Percentiles rank a stretch among this genome's conserved stretches.
Conservation (phyloP, 306 rosid species). For the Gynostemma pentaphyllum region DNA sequence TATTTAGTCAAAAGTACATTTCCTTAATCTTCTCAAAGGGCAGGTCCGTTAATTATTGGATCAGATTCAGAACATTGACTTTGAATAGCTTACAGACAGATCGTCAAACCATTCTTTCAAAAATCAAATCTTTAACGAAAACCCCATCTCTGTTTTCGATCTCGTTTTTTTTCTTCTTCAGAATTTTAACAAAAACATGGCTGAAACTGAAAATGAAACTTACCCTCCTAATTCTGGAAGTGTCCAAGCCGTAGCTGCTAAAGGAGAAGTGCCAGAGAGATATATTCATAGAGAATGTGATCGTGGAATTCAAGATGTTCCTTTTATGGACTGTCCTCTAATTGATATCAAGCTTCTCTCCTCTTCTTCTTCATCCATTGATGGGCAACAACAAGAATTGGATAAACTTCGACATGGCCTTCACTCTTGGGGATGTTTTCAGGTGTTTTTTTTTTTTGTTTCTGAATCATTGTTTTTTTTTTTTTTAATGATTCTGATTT, state of each 20-base stretch:
- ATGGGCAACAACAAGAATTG: slow-evolving; percentile 4
- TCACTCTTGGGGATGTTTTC: slow-evolving; percentile 29
- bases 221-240: neutral
- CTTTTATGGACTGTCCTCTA: slow-evolving; percentile 18
- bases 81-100: no score
- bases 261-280: slow-evolving; percentile 20
- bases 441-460: slow-evolving; percentile 18
- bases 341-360: slow-evolving; percentile 19
- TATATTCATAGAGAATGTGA: slow-evolving; percentile 23
- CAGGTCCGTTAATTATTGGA: no score
- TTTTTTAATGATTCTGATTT: neutral
- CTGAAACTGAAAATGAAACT: neutral
- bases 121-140: no score
- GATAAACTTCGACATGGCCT: slow-evolving; percentile 16
- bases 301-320: slow-evolving; percentile 9
- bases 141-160: neutral
- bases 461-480: neutral
- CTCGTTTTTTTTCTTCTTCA: neutral
- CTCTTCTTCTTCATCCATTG: slow-evolving; percentile 13
- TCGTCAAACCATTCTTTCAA: no score
- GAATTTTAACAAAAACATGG: no score
- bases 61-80: no score
- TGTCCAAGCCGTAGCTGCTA: neutral
- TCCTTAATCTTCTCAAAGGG: no score
- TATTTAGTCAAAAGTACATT: no score